phyloP scores from a whole-genome alignment of 805 yeast species.

The Starmerella bombicola region DNA sequence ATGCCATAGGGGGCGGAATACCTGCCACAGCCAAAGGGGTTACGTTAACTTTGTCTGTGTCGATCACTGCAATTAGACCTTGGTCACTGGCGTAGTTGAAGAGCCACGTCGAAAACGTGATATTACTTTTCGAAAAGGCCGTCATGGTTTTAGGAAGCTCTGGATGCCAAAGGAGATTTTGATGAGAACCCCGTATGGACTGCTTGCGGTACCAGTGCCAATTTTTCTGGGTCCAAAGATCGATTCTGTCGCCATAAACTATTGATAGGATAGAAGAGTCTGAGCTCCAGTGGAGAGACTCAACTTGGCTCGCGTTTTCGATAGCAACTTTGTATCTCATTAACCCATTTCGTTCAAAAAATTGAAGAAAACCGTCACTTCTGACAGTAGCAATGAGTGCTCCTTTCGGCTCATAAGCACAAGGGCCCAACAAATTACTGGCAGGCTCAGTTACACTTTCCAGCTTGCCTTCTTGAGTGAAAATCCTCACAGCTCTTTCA shows the following conservation, averaged over 20 bases:
- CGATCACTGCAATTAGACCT: constrained; percentile 72
- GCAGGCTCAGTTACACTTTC: constrained; percentile 83
- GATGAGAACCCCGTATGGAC: constrained; percentile 32
- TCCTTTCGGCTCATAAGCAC: constrained; percentile 89
- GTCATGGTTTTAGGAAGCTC: constrained; percentile 71
- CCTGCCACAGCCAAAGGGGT: constrained; percentile 78
- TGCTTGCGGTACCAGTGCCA: constrained; percentile 94
- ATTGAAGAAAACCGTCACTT: constrained; percentile 36
- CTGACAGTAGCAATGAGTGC: constrained; percentile 73
- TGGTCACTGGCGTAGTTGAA: constrained; percentile 53
- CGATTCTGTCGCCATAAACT: constrained; percentile 49
- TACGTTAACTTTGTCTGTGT: constrained; percentile 55
- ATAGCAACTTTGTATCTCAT: constrained; percentile 77
- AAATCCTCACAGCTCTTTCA: constrained; percentile 75
- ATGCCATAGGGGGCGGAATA: constrained; percentile 90
- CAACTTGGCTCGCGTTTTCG: constrained; percentile 36
- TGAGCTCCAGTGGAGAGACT: constrained; percentile 61
- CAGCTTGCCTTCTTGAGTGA: constrained; percentile 57
- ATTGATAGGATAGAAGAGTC: constrained; percentile 70
- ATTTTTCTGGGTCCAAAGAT: constrained; percentile 81
- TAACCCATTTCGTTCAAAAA: constrained; percentile 87
- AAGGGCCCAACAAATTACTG: constrained; percentile 57
- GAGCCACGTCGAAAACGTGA: constrained; percentile 35
- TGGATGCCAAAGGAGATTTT: constrained; percentile 58
- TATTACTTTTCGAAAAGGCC: constrained; percentile 27